Evolutionary conservation across 2,329 filamentous ascomycete genomes (phyloP).

Genomic region (Cercospora sojina): DNA sequence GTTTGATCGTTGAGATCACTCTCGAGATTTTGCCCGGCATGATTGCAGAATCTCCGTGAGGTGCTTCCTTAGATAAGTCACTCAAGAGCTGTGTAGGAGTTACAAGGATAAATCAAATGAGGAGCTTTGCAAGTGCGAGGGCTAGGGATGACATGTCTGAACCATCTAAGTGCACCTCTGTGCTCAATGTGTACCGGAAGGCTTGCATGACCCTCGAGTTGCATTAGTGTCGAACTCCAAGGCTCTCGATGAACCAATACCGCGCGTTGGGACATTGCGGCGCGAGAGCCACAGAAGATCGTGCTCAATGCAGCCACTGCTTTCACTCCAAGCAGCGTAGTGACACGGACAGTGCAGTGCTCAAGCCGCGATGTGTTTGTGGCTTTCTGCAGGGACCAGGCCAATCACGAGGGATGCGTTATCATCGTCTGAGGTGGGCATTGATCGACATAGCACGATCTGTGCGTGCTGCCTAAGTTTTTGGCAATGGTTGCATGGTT

Average conservation of each 20-base stretch:
- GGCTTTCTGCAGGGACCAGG: conserved; percentile 2
- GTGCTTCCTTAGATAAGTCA: neutral
- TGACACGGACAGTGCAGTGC: conserved; percentile 5
- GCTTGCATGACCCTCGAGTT: conserved; percentile 5
- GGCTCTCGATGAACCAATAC: neutral
- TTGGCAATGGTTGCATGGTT: neutral
- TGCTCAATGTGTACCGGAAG: neutral
- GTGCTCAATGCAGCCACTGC: conserved; percentile 8
- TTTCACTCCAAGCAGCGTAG: neutral
- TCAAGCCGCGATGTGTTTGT: neutral
- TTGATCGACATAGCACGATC: neutral
- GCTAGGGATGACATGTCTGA: conserved; percentile 1
- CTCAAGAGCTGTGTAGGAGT: neutral
- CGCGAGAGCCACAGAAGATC: conserved; percentile 1
- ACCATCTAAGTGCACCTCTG: neutral
- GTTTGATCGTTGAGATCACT: conserved; percentile 48
- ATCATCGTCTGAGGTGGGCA: neutral
- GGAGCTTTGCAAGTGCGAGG: neutral
- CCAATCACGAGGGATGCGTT: conserved; percentile 3
- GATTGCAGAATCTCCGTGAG: conserved; percentile 1
- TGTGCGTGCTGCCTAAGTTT: neutral
- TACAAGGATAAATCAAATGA: neutral
- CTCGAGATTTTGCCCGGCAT: conserved; percentile 41
- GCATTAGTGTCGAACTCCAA: conserved; percentile 8
- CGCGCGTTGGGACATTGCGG: neutral